phyloP scores from a whole-genome alignment of 768 basidiomycete genomes.

The Amylocystis lapponica region DNA sequence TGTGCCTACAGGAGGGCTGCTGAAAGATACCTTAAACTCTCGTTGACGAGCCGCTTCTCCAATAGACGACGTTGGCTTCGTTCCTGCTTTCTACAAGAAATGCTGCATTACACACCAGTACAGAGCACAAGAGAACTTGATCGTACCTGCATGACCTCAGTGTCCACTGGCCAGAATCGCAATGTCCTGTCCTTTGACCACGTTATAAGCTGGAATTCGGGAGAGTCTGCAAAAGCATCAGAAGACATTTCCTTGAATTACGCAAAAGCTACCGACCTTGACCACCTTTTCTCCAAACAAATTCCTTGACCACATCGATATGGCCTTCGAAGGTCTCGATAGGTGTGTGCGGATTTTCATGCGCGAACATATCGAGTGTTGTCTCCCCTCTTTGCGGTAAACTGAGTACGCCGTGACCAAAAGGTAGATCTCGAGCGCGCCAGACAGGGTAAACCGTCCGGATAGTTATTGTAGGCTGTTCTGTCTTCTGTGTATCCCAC shows the following conservation, averaged over 20 bases:
- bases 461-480: constrained; percentile 32
- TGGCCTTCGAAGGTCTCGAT: constrained; percentile 84
- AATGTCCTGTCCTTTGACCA: constrained; percentile 91
- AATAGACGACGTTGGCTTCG: constrained; percentile 8
- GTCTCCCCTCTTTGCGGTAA: constrained; percentile 87
- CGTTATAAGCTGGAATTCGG: constrained; percentile 62
- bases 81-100: constrained; percentile 22
- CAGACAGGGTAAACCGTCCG: constrained; percentile 86
- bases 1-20: constrained; percentile 37
- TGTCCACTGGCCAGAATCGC: constrained; percentile 83
- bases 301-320: constrained; percentile 93
- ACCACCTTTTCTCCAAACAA: constrained; percentile 84
- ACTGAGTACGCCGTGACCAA: constrained; percentile 83
- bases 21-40: constrained; percentile 41
- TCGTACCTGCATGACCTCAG: constrained; percentile 61
- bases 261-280: constrained; percentile 32
- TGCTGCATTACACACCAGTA: too few species aligned
- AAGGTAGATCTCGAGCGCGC: constrained; percentile 89
- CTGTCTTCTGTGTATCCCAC: constrained; percentile 53
- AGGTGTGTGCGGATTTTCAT: constrained; percentile 38
- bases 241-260: background rate
- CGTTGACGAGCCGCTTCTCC: constrained; percentile 11
- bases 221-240: constrained; percentile 22
- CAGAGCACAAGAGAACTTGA: background rate
- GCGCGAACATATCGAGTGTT: constrained; percentile 76